These are phyloP conservation scores for Ilex paraguariensis DNA, from an alignment of 305 asterid species.

Conservation along the genomic window DNA sequence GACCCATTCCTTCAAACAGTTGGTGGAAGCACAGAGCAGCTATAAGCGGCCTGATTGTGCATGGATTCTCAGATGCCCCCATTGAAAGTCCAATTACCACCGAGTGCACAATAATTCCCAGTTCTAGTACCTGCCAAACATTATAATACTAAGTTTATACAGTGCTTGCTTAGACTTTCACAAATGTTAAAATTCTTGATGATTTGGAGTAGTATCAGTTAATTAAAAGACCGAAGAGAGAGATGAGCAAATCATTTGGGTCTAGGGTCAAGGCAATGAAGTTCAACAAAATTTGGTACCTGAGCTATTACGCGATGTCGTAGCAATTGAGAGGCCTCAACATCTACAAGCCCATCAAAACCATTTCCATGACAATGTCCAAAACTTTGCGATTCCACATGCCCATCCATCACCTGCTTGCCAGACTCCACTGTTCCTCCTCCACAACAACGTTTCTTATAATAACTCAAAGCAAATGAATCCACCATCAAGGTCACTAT, in stretches of 20 bases:
- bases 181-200: too few species aligned
- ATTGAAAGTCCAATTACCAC: conserved; percentile 19
- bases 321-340: conserved; percentile 17
- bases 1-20: conserved; percentile 28
- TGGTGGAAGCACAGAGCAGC: conserved; percentile 28
- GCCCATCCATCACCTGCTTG: background rate
- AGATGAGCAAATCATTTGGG: too few species aligned
- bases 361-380: conserved; percentile 9
- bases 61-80: conserved; percentile 13
- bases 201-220: too few species aligned
- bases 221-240: too few species aligned
- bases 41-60: conserved; percentile 16
- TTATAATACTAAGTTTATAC: too few species aligned
- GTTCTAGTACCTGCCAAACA: conserved; percentile 14
- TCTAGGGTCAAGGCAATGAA: too few species aligned
- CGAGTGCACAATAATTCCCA: conserved; percentile 24
- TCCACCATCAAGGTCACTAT: conserved; percentile 54
- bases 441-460: conserved; percentile 21
- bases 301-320: conserved; percentile 23
- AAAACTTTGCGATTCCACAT: conserved; percentile 8
- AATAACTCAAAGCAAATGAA: conserved; percentile 55
- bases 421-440: too few species aligned
- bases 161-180: too few species aligned
- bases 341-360: conserved; percentile 2
- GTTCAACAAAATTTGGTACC: conserved; percentile 2